These are phyloP conservation scores for Fusarium devonianum DNA, from an alignment of 2,329 filamentous ascomycete genomes.

Conservation along the genomic window DNA sequence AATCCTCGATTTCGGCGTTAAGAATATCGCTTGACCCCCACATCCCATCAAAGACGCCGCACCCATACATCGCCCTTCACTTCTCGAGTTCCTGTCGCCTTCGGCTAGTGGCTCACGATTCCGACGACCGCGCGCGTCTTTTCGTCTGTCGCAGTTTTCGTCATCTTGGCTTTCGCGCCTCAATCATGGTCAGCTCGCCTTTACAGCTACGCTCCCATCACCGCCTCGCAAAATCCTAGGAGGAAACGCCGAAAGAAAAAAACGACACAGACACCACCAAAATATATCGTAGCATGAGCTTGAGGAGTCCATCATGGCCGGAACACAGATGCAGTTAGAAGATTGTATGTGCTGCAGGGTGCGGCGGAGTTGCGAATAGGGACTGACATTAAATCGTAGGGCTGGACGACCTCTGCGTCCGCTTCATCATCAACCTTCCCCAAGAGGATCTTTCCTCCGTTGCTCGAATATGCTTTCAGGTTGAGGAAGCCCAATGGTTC, in stretches of 20 bases:
- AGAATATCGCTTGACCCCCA: slow-evolving; percentile 25
- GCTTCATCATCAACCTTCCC: slow-evolving; percentile 97
- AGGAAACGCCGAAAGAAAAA: slow-evolving; percentile 18
- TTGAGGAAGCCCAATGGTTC: slow-evolving; percentile 99
- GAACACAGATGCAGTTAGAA: slow-evolving; percentile 84
- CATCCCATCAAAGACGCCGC: slow-evolving; percentile 24
- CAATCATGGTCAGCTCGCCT: slow-evolving; percentile 46
- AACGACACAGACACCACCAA: slow-evolving; percentile 9
- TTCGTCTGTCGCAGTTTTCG: slow-evolving; percentile 40
- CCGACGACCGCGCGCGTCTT: slow-evolving; percentile 40
- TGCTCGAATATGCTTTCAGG: slow-evolving; percentile 95
- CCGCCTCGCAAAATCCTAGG: slow-evolving; percentile 45
- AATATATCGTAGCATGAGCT: slow-evolving; percentile 41
- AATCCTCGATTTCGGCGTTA: slow-evolving; percentile 12
- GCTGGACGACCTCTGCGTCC: slow-evolving; percentile 97
- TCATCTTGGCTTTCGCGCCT: slow-evolving; percentile 34
- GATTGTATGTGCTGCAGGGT: slow-evolving; percentile 69
- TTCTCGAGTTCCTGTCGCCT: slow-evolving; percentile 7
- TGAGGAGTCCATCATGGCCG: slow-evolving; percentile 66
- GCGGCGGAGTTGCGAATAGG: slow-evolving; percentile 13
- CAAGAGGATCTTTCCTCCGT: slow-evolving; percentile 88
- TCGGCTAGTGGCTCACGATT: slow-evolving; percentile 22
- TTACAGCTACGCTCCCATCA: slow-evolving; percentile 42
- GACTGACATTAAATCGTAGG: slow-evolving; percentile 58
- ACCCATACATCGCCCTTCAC: slow-evolving; percentile 1